phyloP scores from a whole-genome alignment of 1,284 basidiomycete genomes.

The Sporisorium sorghi region DNA sequence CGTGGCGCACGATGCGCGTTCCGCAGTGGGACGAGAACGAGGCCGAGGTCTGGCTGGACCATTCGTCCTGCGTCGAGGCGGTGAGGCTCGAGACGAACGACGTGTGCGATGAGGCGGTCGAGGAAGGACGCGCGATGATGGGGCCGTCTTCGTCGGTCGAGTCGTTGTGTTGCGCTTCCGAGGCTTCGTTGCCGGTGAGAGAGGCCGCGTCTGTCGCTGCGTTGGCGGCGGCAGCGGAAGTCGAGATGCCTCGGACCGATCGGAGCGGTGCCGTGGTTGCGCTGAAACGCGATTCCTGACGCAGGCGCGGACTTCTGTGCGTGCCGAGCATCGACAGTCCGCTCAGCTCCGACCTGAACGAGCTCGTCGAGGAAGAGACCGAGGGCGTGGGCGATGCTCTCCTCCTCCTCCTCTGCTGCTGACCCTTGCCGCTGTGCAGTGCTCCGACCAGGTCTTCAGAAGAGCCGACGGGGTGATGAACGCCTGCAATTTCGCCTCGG shows the following conservation, averaged over 20 bases:
- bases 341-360: constrained; percentile 38
- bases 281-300: constrained; percentile 15
- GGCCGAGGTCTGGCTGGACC: constrained; percentile 24
- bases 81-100: constrained; percentile 35
- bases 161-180: neutral
- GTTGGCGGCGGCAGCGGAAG: neutral
- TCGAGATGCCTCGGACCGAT: constrained; percentile 16
- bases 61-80: constrained; percentile 28
- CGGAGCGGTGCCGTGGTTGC: constrained; percentile 3
- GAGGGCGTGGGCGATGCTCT: constrained; percentile 29
- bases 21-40: constrained; percentile 18
- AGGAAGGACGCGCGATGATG: constrained; percentile 42
- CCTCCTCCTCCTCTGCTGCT: constrained; percentile 7
- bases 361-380: constrained; percentile 20
- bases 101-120: constrained; percentile 26
- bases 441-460: constrained; percentile 14
- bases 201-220: neutral
- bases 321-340: constrained; percentile 20
- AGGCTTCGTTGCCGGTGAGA: neutral
- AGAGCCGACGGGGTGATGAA: constrained; percentile 7
- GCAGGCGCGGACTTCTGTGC: constrained; percentile 23
- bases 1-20: constrained; percentile 22
- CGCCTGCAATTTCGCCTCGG: constrained; percentile 8
- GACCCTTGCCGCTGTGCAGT: neutral
- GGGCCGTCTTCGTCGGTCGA: constrained; percentile 25